A percentile compares a stretch with the other conserved stretches of the same genome.
phyloP scores from a whole-genome alignment of 345 rosid genomes.

The Heritiera fomes region DNA sequence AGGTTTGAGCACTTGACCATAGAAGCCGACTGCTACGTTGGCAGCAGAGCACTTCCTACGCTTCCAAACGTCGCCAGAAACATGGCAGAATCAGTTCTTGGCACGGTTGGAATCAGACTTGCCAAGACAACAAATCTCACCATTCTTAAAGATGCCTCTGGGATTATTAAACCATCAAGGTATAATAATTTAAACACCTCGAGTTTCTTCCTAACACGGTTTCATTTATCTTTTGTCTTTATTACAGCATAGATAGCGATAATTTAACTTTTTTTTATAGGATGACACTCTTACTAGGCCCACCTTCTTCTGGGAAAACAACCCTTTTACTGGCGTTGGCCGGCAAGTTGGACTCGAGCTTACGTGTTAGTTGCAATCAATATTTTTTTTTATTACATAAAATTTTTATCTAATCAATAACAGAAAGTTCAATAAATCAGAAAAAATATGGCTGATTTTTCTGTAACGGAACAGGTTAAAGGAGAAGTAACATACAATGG shows the following conservation, averaged over 20 bases:
- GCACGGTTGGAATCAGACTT: conserved; percentile 52
- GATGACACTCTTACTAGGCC: conserved; percentile 79
- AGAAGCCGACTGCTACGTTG: conserved; percentile 74
- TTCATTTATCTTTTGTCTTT: not conserved
- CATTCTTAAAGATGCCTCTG: conserved; percentile 77
- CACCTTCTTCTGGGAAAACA: conserved; percentile 93
- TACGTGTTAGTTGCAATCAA: conserved; percentile 46
- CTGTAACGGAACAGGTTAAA: conserved; percentile 45
- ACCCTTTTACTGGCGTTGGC: conserved; percentile 79
- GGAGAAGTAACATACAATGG: conserved; percentile 83
- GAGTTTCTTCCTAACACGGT: not conserved
- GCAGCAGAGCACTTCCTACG: conserved; percentile 81
- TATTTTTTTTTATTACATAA: not conserved
- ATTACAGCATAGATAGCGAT: not conserved
- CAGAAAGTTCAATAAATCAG: not conserved
- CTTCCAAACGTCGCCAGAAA: conserved; percentile 70
- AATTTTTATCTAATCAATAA: not conserved
- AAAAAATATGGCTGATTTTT: not conserved
- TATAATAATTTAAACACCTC: conserved; percentile 18
- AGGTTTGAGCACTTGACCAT: conserved; percentile 62
- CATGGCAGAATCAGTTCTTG: conserved; percentile 63
- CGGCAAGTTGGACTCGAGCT: conserved; percentile 64
- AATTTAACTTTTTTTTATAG: conserved; percentile 22
- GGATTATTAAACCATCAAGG: conserved; percentile 74
- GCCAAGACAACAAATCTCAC: conserved; percentile 72